Percentiles rank a stretch among this genome's conserved stretches.
Conservation (phyloP, 208 protist genomes). For the Trypanosomatidae sp. region DNA sequence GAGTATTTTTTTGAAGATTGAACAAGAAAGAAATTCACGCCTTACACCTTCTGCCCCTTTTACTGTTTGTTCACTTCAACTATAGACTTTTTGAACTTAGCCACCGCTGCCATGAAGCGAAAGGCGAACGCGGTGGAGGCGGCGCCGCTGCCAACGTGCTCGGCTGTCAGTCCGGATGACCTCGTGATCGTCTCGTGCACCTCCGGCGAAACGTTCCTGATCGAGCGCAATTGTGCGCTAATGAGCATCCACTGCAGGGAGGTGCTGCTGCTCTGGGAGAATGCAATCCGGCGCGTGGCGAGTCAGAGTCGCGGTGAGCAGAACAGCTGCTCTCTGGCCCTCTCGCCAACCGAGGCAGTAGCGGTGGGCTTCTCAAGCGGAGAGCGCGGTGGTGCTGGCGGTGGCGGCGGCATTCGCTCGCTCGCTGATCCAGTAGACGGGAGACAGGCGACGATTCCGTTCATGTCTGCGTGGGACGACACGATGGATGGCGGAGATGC, state of each 20-base stretch:
- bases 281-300: neutral
- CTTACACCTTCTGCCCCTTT: neutral
- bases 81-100: too few relatives aligned
- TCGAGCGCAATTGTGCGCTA: constrained; percentile 72
- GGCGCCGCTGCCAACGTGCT: constrained; percentile 18
- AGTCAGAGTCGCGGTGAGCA: constrained; percentile 1
- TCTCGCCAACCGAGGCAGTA: too few relatives aligned
- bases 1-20: too few relatives aligned
- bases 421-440: constrained; percentile 1
- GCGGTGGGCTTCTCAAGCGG: too few relatives aligned
- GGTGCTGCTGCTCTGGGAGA: constrained; percentile 28
- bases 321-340: too few relatives aligned
- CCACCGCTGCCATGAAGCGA: constrained; percentile 8
- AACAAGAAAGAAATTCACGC: neutral
- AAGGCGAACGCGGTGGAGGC: constrained; percentile 15
- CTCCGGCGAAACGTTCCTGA: constrained; percentile 40
- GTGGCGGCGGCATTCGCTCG: neutral
- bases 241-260: constrained; percentile 47
- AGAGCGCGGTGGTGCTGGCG: neutral
- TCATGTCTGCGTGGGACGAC: constrained; percentile 16
- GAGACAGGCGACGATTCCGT: too few relatives aligned
- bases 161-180: constrained; percentile 31
- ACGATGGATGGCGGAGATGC: neutral
- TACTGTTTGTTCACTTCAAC: too few relatives aligned
- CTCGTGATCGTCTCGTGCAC: constrained; percentile 46